Conservation (phyloP, 352 stramenopile genomes). For the Phytopythium sindhum region DNA sequence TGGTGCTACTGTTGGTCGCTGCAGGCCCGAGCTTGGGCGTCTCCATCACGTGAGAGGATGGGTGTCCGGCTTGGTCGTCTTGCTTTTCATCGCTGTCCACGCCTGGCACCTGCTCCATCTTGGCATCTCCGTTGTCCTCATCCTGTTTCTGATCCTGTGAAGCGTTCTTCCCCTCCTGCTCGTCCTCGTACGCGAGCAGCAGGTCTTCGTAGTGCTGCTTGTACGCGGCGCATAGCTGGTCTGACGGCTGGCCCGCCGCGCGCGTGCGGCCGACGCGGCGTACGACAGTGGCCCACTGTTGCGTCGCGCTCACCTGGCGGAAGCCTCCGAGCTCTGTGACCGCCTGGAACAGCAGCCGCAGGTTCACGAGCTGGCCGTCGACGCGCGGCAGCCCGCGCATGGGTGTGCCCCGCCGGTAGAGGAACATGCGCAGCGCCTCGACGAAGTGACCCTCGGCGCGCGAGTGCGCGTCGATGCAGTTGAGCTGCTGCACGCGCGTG, state of each 20-base stretch:
- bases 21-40: slow-evolving; percentile 9
- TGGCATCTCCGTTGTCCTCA: neutral
- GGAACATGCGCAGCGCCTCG: slow-evolving; percentile 73
- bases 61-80: neutral
- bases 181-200: slow-evolving; percentile 52
- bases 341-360: slow-evolving; percentile 66
- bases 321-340: slow-evolving; percentile 56
- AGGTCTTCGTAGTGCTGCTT: slow-evolving; percentile 48
- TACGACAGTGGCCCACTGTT: slow-evolving; percentile 55
- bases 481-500: slow-evolving; percentile 95
- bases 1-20: neutral
- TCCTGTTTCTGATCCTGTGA: neutral
- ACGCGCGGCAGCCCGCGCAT: slow-evolving; percentile 76
- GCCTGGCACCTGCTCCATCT: neutral
- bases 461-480: slow-evolving; percentile 86
- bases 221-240: slow-evolving; percentile 46
- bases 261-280: slow-evolving; percentile 56
- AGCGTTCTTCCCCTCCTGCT: slow-evolving; percentile 14
- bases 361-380: slow-evolving; percentile 70
- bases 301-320: slow-evolving; percentile 27
- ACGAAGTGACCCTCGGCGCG: slow-evolving; percentile 80
- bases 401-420: slow-evolving; percentile 69
- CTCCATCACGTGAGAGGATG: neutral
- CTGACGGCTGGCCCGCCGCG: slow-evolving; percentile 37
- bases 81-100: slow-evolving; percentile 1